Conservation (phyloP, 228 moss, liverwort and hornwort species). For the Sphagnum fallax region DNA sequence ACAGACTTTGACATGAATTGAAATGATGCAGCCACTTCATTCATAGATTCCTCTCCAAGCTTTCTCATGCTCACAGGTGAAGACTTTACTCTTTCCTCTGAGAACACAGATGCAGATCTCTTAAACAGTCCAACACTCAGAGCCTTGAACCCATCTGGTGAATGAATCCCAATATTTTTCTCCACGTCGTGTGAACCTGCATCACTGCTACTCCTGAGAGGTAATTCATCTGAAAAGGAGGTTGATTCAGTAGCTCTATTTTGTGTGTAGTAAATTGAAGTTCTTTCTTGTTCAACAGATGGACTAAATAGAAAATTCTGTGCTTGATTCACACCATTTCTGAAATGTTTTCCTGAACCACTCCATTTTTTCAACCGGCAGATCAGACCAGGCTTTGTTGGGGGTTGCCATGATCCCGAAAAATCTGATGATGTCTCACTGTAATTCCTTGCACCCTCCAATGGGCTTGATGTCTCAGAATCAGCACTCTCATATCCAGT, state of each 20-base stretch:
- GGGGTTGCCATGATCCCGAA: slow-evolving; percentile 15
- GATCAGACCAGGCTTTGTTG: slow-evolving; percentile 38
- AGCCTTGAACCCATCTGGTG: slow-evolving; percentile 5
- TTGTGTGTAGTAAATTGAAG: slow-evolving; percentile 25
- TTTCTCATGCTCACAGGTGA: slow-evolving; percentile 24
- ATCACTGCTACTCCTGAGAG: slow-evolving; percentile 33
- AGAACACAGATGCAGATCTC: not conserved
- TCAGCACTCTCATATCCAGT: slow-evolving; percentile 40
- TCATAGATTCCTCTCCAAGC: slow-evolving; percentile 22
- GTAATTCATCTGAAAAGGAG: slow-evolving; percentile 41
- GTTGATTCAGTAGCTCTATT: slow-evolving; percentile 13
- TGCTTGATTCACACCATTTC: slow-evolving; percentile 14
- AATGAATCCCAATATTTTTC: slow-evolving; percentile 6
- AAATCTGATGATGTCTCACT: slow-evolving; percentile 6
- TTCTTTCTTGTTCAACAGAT: slow-evolving; percentile 20
- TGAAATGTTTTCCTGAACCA: slow-evolving; percentile 12
- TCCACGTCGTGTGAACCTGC: slow-evolving; percentile 24
- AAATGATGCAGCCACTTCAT: slow-evolving; percentile 51
- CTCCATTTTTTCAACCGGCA: slow-evolving; percentile 58
- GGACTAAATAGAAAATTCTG: slow-evolving; percentile 31
- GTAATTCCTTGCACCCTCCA: slow-evolving; percentile 10
- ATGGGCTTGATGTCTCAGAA: slow-evolving; percentile 34
- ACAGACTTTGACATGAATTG: slow-evolving; percentile 54
- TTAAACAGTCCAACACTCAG: slow-evolving; percentile 5
- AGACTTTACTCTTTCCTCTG: slow-evolving; percentile 12